These are phyloP conservation scores for Theileria equi DNA, from an alignment of 169 alveolate species.

Conservation along the genomic window DNA sequence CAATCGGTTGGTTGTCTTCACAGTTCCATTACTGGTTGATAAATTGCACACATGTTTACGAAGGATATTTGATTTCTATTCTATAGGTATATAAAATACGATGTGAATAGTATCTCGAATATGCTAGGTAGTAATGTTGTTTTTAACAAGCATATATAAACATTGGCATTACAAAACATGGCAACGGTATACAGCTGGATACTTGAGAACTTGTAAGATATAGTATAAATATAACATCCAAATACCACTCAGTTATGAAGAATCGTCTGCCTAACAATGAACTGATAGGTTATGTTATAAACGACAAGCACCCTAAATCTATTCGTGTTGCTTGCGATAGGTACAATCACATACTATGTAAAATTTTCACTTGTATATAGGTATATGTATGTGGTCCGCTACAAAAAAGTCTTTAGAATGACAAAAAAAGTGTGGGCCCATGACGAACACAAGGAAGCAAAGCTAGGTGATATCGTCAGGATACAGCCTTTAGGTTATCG, in stretches of 20 bases:
- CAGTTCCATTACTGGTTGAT: background rate
- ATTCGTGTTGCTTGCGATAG: slow-evolving; percentile 88
- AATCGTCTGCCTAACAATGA: slow-evolving; percentile 83
- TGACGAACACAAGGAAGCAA: slow-evolving; percentile 82
- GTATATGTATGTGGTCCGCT: slow-evolving; percentile 86
- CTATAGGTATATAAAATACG: too few relatives aligned
- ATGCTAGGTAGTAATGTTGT: slow-evolving; percentile 56
- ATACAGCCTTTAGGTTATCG: slow-evolving; percentile 87
- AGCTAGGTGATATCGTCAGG: slow-evolving; percentile 86
- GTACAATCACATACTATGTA: slow-evolving; percentile 12
- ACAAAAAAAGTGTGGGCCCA: slow-evolving; percentile 88
- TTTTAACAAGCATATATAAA: slow-evolving; percentile 30
- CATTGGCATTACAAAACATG: slow-evolving; percentile 88
- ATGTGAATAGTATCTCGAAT: too few relatives aligned
- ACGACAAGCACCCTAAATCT: slow-evolving; percentile 88
- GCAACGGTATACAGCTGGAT: slow-evolving; percentile 87
- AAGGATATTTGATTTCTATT: background rate
- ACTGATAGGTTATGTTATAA: slow-evolving; percentile 85
- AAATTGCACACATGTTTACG: background rate
- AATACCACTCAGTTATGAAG: slow-evolving; percentile 67
- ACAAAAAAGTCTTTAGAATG: slow-evolving; percentile 83
- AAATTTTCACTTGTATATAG: slow-evolving; percentile 19
- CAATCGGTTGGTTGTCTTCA: too few relatives aligned
- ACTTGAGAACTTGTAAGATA: slow-evolving; percentile 80
- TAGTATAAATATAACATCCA: background rate